phyloP scores from a whole-genome alignment of 2,329 filamentous ascomycete species.

The Fusarium sp. region DNA sequence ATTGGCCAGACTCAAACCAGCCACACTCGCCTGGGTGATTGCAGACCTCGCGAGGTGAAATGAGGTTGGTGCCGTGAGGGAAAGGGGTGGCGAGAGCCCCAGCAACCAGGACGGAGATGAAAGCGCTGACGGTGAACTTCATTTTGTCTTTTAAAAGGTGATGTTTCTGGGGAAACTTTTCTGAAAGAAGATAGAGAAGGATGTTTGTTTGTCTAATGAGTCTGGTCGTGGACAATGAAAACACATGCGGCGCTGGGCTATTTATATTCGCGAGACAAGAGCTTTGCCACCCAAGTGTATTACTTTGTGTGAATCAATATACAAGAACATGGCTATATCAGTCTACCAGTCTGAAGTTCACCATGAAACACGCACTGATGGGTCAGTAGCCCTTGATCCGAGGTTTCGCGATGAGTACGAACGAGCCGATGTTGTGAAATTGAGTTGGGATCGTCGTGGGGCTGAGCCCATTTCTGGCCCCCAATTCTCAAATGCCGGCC shows the following conservation, averaged over 20 bases:
- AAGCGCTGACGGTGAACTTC: neutral
- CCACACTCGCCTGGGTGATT: slow-evolving; percentile 8
- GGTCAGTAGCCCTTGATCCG: neutral
- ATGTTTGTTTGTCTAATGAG: neutral
- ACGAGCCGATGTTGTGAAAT: neutral
- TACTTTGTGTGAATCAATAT: neutral
- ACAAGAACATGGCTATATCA: neutral
- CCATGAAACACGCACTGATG: neutral
- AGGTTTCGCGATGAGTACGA: neutral
- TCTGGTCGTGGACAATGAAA: neutral
- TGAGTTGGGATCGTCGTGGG: neutral
- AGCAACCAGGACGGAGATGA: neutral
- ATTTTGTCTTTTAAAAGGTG: neutral
- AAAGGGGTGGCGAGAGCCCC: slow-evolving; percentile 7
- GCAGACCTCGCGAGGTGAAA: neutral
- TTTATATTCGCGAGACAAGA: neutral
- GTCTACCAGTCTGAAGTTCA: neutral
- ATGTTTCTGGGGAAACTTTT: neutral
- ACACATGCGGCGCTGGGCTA: neutral
- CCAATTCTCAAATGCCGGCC: neutral
- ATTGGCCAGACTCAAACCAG: neutral
- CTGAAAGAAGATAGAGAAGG: neutral
- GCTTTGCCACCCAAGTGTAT: neutral
- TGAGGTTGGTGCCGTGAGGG: neutral
- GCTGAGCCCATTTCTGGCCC: neutral